A percentile compares a stretch with the other conserved stretches of the same genome.
Conservation (phyloP, 2,329 filamentous ascomycete species). For the Simplicillium aogashimaense region DNA sequence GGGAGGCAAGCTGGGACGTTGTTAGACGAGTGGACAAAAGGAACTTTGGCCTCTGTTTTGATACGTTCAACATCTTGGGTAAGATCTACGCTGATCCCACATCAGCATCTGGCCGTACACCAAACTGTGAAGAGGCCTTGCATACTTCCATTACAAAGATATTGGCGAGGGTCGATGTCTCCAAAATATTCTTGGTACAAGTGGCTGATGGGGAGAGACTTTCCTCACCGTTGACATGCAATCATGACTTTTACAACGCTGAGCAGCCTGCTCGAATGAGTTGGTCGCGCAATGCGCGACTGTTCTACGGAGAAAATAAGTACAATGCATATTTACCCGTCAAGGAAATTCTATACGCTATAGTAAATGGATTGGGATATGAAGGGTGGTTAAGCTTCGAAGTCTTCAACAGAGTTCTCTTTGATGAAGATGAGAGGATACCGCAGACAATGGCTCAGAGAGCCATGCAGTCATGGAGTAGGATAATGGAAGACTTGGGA, state of each 20-base stretch:
- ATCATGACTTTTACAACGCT: slow-evolving; percentile 22
- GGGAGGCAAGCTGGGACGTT: slow-evolving; percentile 61
- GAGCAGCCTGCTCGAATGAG: slow-evolving; percentile 51
- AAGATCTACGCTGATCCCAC: slow-evolving; percentile 59
- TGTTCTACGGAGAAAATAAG: slow-evolving; percentile 46
- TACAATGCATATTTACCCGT: slow-evolving; percentile 60
- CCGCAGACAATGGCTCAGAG: slow-evolving; percentile 46
- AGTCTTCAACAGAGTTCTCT: slow-evolving; percentile 54
- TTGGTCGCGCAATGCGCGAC: slow-evolving; percentile 63
- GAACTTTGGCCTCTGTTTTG: slow-evolving; percentile 67
- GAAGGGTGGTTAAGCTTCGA: slow-evolving; percentile 64
- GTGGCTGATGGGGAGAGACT: slow-evolving; percentile 63
- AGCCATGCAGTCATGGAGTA: slow-evolving; percentile 36
- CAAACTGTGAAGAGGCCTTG: slow-evolving; percentile 43
- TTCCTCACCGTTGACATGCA: slow-evolving; percentile 38
- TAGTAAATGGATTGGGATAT: slow-evolving; percentile 56
- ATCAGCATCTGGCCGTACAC: slow-evolving; percentile 33
- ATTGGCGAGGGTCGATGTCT: slow-evolving; percentile 41
- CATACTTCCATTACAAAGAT: slow-evolving; percentile 43
- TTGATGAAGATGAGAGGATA: slow-evolving; percentile 36
- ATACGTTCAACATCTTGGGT: slow-evolving; percentile 68
- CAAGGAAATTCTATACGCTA: slow-evolving; percentile 46
- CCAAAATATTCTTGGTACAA: slow-evolving; percentile 66
- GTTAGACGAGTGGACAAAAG: slow-evolving; percentile 51
- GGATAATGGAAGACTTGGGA: slow-evolving; percentile 20